These are phyloP conservation scores for Synchytrium microbalum DNA, from an alignment of 371 early-diverging fungal species.

Conservation along the genomic window DNA sequence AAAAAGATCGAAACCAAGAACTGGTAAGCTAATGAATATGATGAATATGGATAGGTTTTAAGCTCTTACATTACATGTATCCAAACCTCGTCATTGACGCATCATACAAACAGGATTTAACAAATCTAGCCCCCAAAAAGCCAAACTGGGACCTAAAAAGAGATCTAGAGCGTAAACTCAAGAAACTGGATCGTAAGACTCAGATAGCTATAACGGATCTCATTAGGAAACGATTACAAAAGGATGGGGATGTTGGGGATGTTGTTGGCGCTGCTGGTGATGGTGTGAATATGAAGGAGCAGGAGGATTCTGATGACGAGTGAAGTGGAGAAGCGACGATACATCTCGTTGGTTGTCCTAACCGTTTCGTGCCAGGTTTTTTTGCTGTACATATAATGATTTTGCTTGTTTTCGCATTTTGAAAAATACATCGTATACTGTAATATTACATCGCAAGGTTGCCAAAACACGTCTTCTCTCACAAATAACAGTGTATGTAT, in stretches of 20 bases:
- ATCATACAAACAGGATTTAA: slow-evolving; percentile 46
- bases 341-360: neutral
- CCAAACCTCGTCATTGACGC: neutral
- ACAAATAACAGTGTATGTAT: too few species aligned
- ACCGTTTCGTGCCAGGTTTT: too few species aligned
- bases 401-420: neutral
- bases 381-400: neutral
- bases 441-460: too few species aligned
- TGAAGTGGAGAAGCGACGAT: neutral
- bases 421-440: too few species aligned
- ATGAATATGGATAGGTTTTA: slow-evolving; percentile 38
- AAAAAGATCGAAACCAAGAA: slow-evolving; percentile 48
- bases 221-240: slow-evolving; percentile 31
- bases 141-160: slow-evolving; percentile 86
- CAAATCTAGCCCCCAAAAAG: slow-evolving; percentile 71
- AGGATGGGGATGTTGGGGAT: neutral
- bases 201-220: slow-evolving; percentile 65
- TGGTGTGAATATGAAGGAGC: neutral
- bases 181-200: slow-evolving; percentile 62
- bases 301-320: neutral
- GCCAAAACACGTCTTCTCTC: too few species aligned
- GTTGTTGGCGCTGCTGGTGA: neutral
- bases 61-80: neutral
- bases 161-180: slow-evolving; percentile 69
- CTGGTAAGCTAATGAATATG: slow-evolving; percentile 40